Conservation (phyloP, 2,329 filamentous ascomycete species). For the Zasmidium angulare region DNA sequence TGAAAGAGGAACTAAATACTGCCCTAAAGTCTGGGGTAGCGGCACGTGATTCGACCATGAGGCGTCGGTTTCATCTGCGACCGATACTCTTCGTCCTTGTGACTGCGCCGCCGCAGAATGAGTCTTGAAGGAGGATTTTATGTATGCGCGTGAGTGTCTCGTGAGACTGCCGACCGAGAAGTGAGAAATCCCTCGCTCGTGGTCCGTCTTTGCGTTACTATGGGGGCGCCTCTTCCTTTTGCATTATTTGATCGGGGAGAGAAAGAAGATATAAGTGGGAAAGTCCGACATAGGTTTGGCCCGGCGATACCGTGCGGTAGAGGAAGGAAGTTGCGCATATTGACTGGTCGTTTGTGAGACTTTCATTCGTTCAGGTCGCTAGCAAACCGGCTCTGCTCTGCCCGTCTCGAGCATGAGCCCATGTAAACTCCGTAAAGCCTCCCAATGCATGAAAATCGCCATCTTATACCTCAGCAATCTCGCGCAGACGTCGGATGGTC, state of each 20-base stretch:
- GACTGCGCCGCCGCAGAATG: not conserved
- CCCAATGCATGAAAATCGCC: constrained; percentile 24
- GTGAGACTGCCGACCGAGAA: not conserved
- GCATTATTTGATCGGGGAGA: not conserved
- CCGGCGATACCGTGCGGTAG: not conserved
- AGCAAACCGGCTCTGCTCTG: constrained; percentile 23
- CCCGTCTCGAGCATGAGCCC: constrained; percentile 22
- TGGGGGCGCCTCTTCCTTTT: not conserved
- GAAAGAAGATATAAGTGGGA: not conserved
- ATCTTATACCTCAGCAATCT: constrained; percentile 89
- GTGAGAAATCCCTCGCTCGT: not conserved
- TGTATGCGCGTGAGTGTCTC: not conserved
- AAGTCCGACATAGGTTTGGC: not conserved
- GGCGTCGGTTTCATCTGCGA: not conserved
- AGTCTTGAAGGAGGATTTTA: not conserved
- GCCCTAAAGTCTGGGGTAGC: not conserved
- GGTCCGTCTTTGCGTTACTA: not conserved
- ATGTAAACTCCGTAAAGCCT: constrained; percentile 28
- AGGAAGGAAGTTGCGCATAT: not conserved
- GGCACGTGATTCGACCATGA: not conserved
- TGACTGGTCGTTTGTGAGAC: constrained; percentile 21
- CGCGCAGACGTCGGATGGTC: constrained; percentile 93
- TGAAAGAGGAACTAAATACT: constrained; percentile 10
- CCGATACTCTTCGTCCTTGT: not conserved
- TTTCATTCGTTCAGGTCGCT: constrained; percentile 29